These are phyloP conservation scores for Orbilia ellipsospora DNA, from an alignment of 2,329 filamentous ascomycete species.

Conservation along the genomic window DNA sequence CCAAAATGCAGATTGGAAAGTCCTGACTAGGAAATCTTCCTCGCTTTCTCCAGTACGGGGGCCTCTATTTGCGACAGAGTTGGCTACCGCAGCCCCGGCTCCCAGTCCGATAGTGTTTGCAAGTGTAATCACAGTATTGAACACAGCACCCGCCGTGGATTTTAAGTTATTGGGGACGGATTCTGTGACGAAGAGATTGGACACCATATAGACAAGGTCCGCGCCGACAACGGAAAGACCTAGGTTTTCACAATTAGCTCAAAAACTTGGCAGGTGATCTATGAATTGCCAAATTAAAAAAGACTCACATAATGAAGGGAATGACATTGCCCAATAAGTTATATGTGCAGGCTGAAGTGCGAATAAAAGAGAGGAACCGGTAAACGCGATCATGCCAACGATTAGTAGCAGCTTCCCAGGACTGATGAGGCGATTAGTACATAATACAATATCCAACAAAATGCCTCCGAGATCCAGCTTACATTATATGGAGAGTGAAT, in stretches of 20 bases:
- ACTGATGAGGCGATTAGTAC: slow-evolving; percentile 3
- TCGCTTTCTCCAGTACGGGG: slow-evolving; percentile 17
- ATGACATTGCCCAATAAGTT: slow-evolving; percentile 53
- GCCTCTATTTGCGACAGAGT: slow-evolving; percentile 43
- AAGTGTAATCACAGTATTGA: slow-evolving; percentile 49
- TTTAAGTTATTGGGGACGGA: slow-evolving; percentile 52
- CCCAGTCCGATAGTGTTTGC: slow-evolving; percentile 47
- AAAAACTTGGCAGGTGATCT: background rate
- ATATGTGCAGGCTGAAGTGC: slow-evolving; percentile 44
- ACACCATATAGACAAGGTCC: slow-evolving; percentile 53
- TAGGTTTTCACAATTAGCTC: background rate
- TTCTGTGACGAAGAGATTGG: slow-evolving; percentile 48
- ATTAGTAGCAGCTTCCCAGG: slow-evolving; percentile 42
- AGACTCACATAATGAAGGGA: slow-evolving; percentile 48
- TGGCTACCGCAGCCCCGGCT: slow-evolving; percentile 44
- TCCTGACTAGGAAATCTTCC: slow-evolving; percentile 38
- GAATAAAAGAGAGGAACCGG: slow-evolving; percentile 42
- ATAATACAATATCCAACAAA: background rate
- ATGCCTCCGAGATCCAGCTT: background rate
- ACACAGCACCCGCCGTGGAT: slow-evolving; percentile 45
- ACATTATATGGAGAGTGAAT: slow-evolving; percentile 50
- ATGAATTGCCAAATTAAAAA: background rate
- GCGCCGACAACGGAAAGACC: slow-evolving; percentile 50
- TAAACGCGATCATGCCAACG: slow-evolving; percentile 37
- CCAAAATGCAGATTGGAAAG: slow-evolving; percentile 46